Conservation (phyloP, 164 flowering plant species). For the Houttuynia cordata region DNA sequence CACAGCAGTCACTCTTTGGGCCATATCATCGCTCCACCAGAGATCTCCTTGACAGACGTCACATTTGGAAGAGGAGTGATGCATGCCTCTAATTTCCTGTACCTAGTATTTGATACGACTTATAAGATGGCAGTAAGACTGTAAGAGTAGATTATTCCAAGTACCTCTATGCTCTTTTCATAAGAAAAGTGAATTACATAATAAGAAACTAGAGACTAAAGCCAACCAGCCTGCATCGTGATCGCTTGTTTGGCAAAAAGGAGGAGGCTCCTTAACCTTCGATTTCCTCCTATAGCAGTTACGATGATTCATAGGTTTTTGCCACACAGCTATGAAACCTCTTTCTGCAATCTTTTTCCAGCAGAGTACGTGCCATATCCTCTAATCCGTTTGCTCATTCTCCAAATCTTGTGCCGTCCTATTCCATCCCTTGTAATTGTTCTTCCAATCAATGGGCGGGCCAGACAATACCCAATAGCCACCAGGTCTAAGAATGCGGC, state of each 20-base stretch:
- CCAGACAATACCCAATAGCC: slow-evolving; percentile 64
- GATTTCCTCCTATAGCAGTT: slow-evolving; percentile 25
- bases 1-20: slow-evolving; percentile 30
- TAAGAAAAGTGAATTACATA: neutral
- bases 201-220: neutral
- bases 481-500: slow-evolving; percentile 56
- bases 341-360: slow-evolving; percentile 45
- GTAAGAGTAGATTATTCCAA: neutral
- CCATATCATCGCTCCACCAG: slow-evolving; percentile 43
- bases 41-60: slow-evolving; percentile 12
- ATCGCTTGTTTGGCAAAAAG: slow-evolving; percentile 23
- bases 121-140: neutral
- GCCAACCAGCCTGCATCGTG: slow-evolving; percentile 48
- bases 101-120: slow-evolving; percentile 19
- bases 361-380: slow-evolving; percentile 36
- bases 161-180: neutral
- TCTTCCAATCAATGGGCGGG: slow-evolving; percentile 46
- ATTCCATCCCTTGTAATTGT: slow-evolving; percentile 26
- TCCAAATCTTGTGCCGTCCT: slow-evolving; percentile 22
- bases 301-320: slow-evolving; percentile 43
- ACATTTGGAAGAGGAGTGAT: slow-evolving; percentile 39
- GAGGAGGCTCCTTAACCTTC: slow-evolving; percentile 20
- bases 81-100: slow-evolving; percentile 42
- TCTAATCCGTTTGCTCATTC: slow-evolving; percentile 31
- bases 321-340: slow-evolving; percentile 39